phyloP scores from a whole-genome alignment of 768 basidiomycete species.

The Amanita rubescens region DNA sequence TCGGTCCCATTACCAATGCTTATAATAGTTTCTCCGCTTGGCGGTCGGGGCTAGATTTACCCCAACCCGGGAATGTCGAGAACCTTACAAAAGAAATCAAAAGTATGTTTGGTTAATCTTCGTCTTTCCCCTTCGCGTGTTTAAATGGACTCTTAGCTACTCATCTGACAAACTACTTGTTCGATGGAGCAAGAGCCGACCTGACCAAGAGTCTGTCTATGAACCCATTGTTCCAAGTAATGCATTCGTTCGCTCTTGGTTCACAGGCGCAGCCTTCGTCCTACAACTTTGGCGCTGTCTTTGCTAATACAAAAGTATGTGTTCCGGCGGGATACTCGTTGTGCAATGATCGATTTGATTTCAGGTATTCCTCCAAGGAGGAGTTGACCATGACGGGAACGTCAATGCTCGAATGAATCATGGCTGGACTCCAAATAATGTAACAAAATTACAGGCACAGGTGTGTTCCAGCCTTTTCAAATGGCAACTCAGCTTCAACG shows the following conservation, averaged over 20 bases:
- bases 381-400: slow-evolving; percentile 89
- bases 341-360: slow-evolving; percentile 15
- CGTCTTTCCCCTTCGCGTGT: slow-evolving; percentile 5
- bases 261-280: slow-evolving; percentile 78
- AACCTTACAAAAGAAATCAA: slow-evolving; percentile 92
- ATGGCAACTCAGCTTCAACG: slow-evolving; percentile 10
- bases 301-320: slow-evolving; percentile 72
- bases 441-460: slow-evolving; percentile 86
- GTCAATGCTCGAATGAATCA: slow-evolving; percentile 86
- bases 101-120: slow-evolving; percentile 40
- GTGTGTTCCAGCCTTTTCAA: slow-evolving; percentile 34
- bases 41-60: slow-evolving; percentile 74
- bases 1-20: slow-evolving; percentile 43
- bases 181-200: slow-evolving; percentile 96
- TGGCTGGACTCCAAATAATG: slow-evolving; percentile 70
- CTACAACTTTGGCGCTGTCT: slow-evolving; percentile 94
- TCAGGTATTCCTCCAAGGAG: slow-evolving; percentile 88
- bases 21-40: slow-evolving; percentile 74
- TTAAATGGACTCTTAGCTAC: slow-evolving; percentile 53
- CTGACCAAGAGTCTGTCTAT: slow-evolving; percentile 88
- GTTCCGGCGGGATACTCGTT: slow-evolving; percentile 8
- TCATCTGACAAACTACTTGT: slow-evolving; percentile 88
- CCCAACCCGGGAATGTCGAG: slow-evolving; percentile 91
- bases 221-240: slow-evolving; percentile 96
- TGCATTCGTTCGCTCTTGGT: slow-evolving; percentile 90